A percentile compares a stretch with the other conserved stretches of the same genome.
Evolutionary conservation across 2,329 filamentous ascomycete species (phyloP).

Genomic region (Pseudogymnoascus sp.): DNA sequence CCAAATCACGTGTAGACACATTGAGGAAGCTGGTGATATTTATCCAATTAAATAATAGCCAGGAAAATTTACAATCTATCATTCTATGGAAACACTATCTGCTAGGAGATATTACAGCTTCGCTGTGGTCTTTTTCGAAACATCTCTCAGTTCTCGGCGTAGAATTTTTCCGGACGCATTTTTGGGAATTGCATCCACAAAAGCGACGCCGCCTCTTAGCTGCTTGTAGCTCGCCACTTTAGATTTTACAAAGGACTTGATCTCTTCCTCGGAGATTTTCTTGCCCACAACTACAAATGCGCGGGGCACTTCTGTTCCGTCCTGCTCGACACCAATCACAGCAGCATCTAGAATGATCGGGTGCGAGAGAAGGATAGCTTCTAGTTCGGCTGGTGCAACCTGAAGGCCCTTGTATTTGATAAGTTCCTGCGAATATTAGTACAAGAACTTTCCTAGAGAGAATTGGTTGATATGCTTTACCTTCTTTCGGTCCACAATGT

Average conservation of each 20-base stretch:
- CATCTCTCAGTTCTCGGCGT: slow-evolving; percentile 40
- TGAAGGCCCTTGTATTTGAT: slow-evolving; percentile 41
- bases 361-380: slow-evolving; percentile 30
- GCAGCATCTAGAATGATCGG: slow-evolving; percentile 49
- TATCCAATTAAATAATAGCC: not conserved
- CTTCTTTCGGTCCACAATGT: slow-evolving; percentile 68
- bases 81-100: not conserved
- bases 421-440: slow-evolving; percentile 34
- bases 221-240: slow-evolving; percentile 59
- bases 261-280: slow-evolving; percentile 41
- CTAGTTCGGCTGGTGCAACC: slow-evolving; percentile 39
- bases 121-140: slow-evolving; percentile 26
- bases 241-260: slow-evolving; percentile 52
- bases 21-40: not conserved
- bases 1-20: not conserved
- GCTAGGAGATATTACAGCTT: not conserved
- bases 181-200: slow-evolving; percentile 65
- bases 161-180: slow-evolving; percentile 53
- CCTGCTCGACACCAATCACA: slow-evolving; percentile 48
- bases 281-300: slow-evolving; percentile 47
- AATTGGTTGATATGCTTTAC: not conserved
- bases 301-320: slow-evolving; percentile 45
- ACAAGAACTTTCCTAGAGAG: not conserved
- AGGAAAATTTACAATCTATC: not conserved
- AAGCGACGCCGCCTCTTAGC: slow-evolving; percentile 63